Base-by-base conservation (phyloP, 306 rosid species). In the Hippophae gyantsensis region DNA sequence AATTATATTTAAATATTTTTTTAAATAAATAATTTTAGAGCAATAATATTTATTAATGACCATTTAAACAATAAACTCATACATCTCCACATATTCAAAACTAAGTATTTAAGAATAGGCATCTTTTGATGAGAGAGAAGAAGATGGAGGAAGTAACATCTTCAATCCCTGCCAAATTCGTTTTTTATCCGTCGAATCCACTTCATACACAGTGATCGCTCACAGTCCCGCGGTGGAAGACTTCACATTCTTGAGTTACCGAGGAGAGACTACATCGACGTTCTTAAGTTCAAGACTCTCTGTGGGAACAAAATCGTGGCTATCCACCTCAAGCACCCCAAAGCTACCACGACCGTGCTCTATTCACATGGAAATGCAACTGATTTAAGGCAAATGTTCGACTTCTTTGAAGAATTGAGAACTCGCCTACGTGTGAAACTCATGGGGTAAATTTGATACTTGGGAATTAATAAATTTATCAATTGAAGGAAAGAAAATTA, bases 301-400 rank as follows among this genome's bases (percentile, higher is more conserved):
- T 79, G 85, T 52, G 97, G 97, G 0, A 82, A 80, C 56, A 88
- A 90, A 58, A 82, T 90, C 66, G 90, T 32, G 38, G 38, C 38
- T 4, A 4, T 32, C 38, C 38, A 32, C 38, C 4, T 32, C 38
- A 32, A 32, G 82, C 87, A 86, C 64, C 94, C 79, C 56, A 82
- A 82, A 62, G 84, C 97, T 5, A 72, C 86, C 0, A 73, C 66
- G 8, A 90, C 95, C 49, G 64, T 90, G 88, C 95, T 90, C 52
- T 86, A 90, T 43, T 90, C 97, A 1, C 97, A 86, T 48, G 97
- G 97, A 12, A 89, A 86, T 72, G 97, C 97, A 8, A 95, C 93
- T 49, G 97, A 86, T 84, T 78, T 89, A 79, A 95, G 94, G 49
- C 95, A 89, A 76, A 90, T 90, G 95, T 84, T 73, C 41, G 97